phyloP scores from a whole-genome alignment of 768 basidiomycete genomes.

The Podaxis pistillaris region DNA sequence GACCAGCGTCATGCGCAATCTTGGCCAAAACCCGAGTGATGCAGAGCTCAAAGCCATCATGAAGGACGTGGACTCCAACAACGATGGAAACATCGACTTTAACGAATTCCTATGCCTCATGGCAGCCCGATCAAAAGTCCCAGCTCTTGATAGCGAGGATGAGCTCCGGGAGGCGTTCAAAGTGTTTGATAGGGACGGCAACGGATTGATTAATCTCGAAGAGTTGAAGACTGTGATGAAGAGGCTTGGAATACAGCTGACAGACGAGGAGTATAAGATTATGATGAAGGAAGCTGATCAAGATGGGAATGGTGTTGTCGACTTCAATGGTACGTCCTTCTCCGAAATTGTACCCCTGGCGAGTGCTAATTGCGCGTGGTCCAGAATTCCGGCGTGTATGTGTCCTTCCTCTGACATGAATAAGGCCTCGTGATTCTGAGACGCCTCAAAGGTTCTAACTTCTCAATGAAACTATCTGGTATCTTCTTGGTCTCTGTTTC shows the following conservation, averaged over 20 bases:
- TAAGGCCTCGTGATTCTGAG: neutral
- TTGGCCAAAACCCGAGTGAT: constrained; percentile 89
- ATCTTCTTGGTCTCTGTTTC: neutral
- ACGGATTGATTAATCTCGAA: constrained; percentile 82
- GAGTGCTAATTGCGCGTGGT: neutral
- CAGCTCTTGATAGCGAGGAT: constrained; percentile 54
- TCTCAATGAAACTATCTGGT: neutral
- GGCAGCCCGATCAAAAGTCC: constrained; percentile 56
- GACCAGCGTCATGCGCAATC: constrained; percentile 87
- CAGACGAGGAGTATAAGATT: constrained; percentile 76
- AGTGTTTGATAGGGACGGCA: constrained; percentile 95
- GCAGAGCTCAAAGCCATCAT: constrained; percentile 90
- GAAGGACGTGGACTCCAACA: constrained; percentile 77
- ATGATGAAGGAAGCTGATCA: constrained; percentile 91
- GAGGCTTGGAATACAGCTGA: constrained; percentile 79
- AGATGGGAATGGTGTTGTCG: constrained; percentile 85
- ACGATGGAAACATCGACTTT: constrained; percentile 88
- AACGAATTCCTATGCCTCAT: constrained; percentile 81
- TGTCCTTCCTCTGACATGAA: neutral
- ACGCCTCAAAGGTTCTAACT: neutral
- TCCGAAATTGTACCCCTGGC: neutral
- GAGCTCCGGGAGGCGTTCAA: constrained; percentile 97
- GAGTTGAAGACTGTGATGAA: constrained; percentile 93
- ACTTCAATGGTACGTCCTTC: constrained; percentile 58
- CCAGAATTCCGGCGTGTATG: constrained; percentile 15